phyloP scores from a whole-genome alignment of 441 rosid species.

The Populus tomentosa region DNA sequence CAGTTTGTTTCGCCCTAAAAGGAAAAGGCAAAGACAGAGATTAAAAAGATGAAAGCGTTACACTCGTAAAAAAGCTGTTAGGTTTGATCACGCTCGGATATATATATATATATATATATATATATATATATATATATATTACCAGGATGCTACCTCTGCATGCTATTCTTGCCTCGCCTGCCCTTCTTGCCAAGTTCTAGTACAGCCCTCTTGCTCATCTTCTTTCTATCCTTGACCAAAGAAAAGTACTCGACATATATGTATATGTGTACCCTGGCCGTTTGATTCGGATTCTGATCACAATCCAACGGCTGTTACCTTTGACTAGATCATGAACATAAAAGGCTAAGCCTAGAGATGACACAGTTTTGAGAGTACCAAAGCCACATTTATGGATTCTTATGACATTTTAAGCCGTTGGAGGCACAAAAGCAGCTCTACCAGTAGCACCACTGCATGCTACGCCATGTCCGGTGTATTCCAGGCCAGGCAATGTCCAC shows the following conservation, averaged over 20 bases:
- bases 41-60: not conserved
- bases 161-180: not conserved
- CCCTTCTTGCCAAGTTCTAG: not conserved
- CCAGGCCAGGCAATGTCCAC: not conserved
- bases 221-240: not conserved
- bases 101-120: too few relatives aligned
- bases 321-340: not conserved
- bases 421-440: not conserved
- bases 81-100: constrained; percentile 22
- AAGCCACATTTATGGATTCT: not conserved
- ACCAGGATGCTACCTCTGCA: not conserved
- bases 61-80: constrained; percentile 13
- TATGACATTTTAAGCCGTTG: not conserved
- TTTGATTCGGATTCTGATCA: not conserved
- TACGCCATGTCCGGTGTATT: not conserved
- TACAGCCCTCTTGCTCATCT: not conserved
- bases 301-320: not conserved
- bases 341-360: not conserved
- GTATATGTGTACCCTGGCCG: not conserved
- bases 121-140: too few relatives aligned
- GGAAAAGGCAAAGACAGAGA: not conserved
- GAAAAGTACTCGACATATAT: not conserved
- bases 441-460: not conserved
- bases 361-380: not conserved
- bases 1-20: constrained; percentile 10